These are phyloP conservation scores for Agrocybe pediades DNA, from an alignment of 768 basidiomycete species.

Conservation along the genomic window DNA sequence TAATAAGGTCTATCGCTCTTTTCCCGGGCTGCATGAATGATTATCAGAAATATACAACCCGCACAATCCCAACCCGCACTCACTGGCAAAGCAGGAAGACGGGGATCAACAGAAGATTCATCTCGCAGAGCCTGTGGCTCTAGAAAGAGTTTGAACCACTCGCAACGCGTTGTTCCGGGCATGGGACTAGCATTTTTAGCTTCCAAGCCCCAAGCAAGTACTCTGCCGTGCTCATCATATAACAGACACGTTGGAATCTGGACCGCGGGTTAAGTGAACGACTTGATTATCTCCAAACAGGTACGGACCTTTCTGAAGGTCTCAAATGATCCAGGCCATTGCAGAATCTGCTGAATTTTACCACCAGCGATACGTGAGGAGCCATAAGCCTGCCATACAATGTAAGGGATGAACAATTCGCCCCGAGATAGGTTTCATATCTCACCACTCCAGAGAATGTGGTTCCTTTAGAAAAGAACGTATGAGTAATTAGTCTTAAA, in stretches of 20 bases:
- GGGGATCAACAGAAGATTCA: constrained; percentile 68
- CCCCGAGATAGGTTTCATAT: constrained; percentile 14
- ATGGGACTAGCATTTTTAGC: constrained; percentile 79
- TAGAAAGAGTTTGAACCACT: constrained; percentile 84
- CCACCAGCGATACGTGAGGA: constrained; percentile 83
- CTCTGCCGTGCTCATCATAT: constrained; percentile 72
- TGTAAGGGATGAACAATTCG: constrained; percentile 7
- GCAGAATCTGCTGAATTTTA: constrained; percentile 79
- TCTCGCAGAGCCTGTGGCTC: constrained; percentile 82
- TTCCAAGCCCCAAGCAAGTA: constrained; percentile 85
- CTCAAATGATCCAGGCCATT: constrained; percentile 86
- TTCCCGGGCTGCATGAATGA: constrained; percentile 61
- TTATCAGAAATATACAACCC: constrained; percentile 9
- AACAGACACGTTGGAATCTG: constrained; percentile 81
- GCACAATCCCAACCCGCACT: constrained; percentile 25
- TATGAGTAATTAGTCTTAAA: constrained; percentile 1
- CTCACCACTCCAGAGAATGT: constrained; percentile 87
- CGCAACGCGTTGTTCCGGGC: constrained; percentile 58
- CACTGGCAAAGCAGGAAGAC: constrained; percentile 79
- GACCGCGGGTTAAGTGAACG: constrained; percentile 2
- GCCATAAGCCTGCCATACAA: constrained; percentile 66
- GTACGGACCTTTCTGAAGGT: constrained; percentile 73
- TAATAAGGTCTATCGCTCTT: constrained; percentile 73
- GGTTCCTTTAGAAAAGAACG: constrained; percentile 53
- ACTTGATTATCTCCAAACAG: constrained; percentile 1